Evolutionary conservation across 1,284 basidiomycete genomes (phyloP), one percentile per base, ranked within the genome.

Genomic region (Amylostereum areolatum): DNA sequence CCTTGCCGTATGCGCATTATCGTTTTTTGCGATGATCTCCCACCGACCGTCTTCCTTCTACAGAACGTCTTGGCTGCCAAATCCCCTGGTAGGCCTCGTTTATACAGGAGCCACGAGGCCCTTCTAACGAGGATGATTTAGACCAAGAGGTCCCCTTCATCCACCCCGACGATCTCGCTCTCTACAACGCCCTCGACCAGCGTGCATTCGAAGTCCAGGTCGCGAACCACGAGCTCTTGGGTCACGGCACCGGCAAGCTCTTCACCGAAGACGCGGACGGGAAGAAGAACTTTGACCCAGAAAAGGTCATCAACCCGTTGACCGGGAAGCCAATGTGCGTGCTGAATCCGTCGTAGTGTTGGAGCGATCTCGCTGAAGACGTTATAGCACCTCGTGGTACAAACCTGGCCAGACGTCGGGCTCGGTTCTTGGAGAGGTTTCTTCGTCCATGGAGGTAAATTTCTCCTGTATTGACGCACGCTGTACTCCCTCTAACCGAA

Each of bases 11-110:
- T 42, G 45, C 32, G 10, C 2, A 12, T 44, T 9, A 2, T 11
- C 18, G 18, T 18, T 18, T 18, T 18, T 18, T 18, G 18, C 18
- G 18, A 18, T 18, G 18, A 18, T 18, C 18, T 18, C 18, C 18
- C 18, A 18, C 18, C 18, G 18, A 18, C 18, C 18, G 18, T 18
- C 18, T 25, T 7, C 28, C 27, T 30, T 4, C 31, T 51, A 3
- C 55, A 86, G 77, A 92, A 91, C 63, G 83, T 92, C 52, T 75
- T 92, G 31, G 78, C 87, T 5, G 89, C 90, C 7, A 92, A 92
- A 66, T 81, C 85, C n/a, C 85, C 88, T 0, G 81, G 86, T 83
- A 63, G 62, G 77, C 48, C 47, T 61, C 30, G 10, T 33, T 42
- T 48, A 24, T 44, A 9, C 18, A 35, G 37, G 27, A 5, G 12